phyloP scores from a whole-genome alignment of 768 basidiomycete species.

The Dioszegia hungarica region DNA sequence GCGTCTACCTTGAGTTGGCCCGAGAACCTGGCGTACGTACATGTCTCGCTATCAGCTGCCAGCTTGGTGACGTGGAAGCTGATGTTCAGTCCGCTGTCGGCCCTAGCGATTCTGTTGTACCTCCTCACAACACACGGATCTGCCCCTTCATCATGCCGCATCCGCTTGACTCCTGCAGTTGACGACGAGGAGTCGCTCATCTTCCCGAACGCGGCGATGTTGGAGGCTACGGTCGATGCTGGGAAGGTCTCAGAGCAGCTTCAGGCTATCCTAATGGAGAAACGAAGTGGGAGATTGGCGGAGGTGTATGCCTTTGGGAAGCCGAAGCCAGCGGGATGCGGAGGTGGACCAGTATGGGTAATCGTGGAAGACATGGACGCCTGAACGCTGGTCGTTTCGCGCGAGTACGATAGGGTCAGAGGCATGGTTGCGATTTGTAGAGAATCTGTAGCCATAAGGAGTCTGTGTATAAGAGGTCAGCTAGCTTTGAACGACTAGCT shows the following conservation, averaged over 20 bases:
- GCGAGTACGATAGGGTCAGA: neutral
- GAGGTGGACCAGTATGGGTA: neutral
- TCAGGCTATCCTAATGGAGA: neutral
- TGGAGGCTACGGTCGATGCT: too few species aligned
- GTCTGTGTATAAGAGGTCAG: too few species aligned
- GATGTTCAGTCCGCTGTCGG: neutral
- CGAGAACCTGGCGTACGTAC: neutral
- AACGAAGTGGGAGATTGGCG: neutral
- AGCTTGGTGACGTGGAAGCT: neutral
- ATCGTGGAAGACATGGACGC: conserved; percentile 6
- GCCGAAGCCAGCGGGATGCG: neutral
- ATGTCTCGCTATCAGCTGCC: neutral
- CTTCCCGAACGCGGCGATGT: neutral
- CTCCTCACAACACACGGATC: neutral
- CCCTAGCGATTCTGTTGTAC: neutral
- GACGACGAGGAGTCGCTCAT: neutral
- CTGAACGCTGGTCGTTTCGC: neutral
- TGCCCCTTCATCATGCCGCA: neutral
- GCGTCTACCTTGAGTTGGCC: neutral
- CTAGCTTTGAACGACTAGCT: too few species aligned
- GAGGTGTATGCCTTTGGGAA: conserved; percentile 1
- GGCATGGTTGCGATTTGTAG: neutral
- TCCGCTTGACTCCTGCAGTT: neutral
- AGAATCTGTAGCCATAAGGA: too few species aligned
- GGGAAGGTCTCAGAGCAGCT: neutral